A percentile compares a stretch with the other conserved stretches of the same genome.
Evolutionary conservation across 371 early-diverging fungal genomes (phyloP).

Genomic region (Enterospora canceri): DNA sequence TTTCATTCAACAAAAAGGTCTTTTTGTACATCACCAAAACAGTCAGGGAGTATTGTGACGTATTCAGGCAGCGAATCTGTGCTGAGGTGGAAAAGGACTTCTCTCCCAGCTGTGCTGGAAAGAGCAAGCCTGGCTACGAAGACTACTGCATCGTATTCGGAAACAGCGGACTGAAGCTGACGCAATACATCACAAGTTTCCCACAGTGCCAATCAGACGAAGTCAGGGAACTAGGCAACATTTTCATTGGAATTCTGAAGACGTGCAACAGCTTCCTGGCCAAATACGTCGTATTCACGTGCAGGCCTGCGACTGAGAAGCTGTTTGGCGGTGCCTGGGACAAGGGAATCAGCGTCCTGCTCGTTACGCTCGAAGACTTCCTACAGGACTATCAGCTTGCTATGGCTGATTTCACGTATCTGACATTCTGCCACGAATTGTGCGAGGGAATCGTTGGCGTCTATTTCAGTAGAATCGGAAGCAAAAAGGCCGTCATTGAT

Average conservation of each 20-base stretch:
- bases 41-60: constrained; percentile 33
- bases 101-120: constrained; percentile 30
- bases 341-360: constrained; percentile 24
- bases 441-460: constrained; percentile 6
- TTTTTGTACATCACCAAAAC: constrained; percentile 43
- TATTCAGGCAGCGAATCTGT: constrained; percentile 41
- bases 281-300: constrained; percentile 46
- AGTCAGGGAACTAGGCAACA: constrained; percentile 47
- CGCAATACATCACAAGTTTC: constrained; percentile 53
- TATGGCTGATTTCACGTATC: constrained; percentile 55
- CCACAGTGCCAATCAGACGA: constrained; percentile 44
- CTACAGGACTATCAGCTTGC: constrained; percentile 50
- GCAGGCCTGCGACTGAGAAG: constrained; percentile 39
- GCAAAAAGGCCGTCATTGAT: constrained; percentile 32
- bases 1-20: constrained; percentile 49
- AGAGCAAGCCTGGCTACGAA: constrained; percentile 54
- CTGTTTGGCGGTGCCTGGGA: constrained; percentile 52
- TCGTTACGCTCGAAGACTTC: constrained; percentile 55
- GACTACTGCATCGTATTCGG: constrained; percentile 57
- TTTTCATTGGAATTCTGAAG: constrained; percentile 50
- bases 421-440: constrained; percentile 44
- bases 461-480: constrained; percentile 46
- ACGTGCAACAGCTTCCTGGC: constrained; percentile 39
- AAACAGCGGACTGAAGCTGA: constrained; percentile 56
- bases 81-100: constrained; percentile 48